Conservation (phyloP, 2,329 filamentous ascomycete genomes). For the Pseudocercospora macadamiae region DNA sequence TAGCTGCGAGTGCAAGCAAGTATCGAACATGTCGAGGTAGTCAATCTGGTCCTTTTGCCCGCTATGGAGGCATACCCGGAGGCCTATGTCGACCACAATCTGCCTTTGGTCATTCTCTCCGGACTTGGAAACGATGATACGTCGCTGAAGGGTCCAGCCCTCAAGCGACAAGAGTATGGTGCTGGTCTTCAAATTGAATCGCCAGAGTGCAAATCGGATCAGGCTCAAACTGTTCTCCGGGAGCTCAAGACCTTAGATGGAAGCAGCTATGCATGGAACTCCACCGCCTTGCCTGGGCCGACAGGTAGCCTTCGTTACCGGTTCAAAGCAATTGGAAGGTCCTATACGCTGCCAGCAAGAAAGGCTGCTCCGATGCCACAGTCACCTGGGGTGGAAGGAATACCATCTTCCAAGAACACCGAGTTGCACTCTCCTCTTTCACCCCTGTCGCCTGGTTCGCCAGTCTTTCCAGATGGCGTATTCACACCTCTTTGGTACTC, state of each 20-base stretch:
- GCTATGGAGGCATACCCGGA: slow-evolving; percentile 77
- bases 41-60: not conserved
- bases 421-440: slow-evolving; percentile 90
- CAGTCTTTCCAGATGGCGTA: slow-evolving; percentile 86
- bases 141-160: slow-evolving; percentile 2
- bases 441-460: slow-evolving; percentile 79
- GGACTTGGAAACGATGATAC: slow-evolving; percentile 61
- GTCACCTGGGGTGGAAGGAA: slow-evolving; percentile 45
- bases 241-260: slow-evolving; percentile 55
- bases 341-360: slow-evolving; percentile 61
- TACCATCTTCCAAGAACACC: slow-evolving; percentile 38
- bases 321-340: slow-evolving; percentile 67
- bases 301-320: slow-evolving; percentile 30
- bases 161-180: slow-evolving; percentile 32
- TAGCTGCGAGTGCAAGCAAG: too few relatives aligned
- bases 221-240: slow-evolving; percentile 58
- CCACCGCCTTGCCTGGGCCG: slow-evolving; percentile 31
- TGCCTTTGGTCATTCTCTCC: slow-evolving; percentile 80
- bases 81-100: slow-evolving; percentile 82
- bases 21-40: not conserved
- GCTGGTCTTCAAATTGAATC: slow-evolving; percentile 30
- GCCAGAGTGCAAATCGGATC: slow-evolving; percentile 32
- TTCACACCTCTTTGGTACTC: slow-evolving; percentile 80
- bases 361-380: slow-evolving; percentile 64
- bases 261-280: slow-evolving; percentile 32